Evolutionary conservation across 306 rosid species (phyloP).

Genomic region (Prunus armeniaca): DNA sequence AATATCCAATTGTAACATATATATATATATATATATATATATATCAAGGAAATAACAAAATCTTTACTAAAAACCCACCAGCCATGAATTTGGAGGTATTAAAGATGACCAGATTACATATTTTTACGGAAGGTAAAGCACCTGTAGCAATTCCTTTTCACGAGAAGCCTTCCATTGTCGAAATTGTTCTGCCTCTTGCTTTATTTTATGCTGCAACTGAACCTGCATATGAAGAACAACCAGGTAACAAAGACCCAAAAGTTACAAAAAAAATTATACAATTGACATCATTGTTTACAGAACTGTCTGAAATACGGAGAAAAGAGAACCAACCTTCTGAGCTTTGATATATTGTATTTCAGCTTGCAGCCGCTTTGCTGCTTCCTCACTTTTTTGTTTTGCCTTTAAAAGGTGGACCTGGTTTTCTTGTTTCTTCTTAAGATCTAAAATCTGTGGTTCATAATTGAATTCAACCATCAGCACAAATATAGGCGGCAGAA

Average conservation of each 20-base stretch:
- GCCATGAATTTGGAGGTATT: not conserved
- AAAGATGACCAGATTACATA: not conserved
- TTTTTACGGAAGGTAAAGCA: slow-evolving; percentile 27
- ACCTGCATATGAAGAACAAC: slow-evolving; percentile 43
- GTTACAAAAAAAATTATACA: not conserved
- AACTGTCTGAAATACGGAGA: not conserved
- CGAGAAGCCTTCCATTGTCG: slow-evolving; percentile 81
- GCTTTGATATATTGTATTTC: slow-evolving; percentile 76
- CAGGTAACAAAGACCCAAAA: slow-evolving; percentile 17
- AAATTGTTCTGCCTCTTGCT: slow-evolving; percentile 79
- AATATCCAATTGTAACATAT: too few species aligned
- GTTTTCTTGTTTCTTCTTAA: slow-evolving; percentile 78
- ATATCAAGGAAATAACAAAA: not conserved
- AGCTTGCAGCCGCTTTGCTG: slow-evolving; percentile 70
- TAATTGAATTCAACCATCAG: not conserved
- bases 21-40: too few species aligned
- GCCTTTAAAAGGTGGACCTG: slow-evolving; percentile 69
- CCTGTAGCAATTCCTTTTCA: slow-evolving; percentile 84
- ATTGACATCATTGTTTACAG: not conserved
- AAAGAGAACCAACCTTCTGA: slow-evolving; percentile 58
- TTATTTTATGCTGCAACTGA: slow-evolving; percentile 76
- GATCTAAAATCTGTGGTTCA: slow-evolving; percentile 60
- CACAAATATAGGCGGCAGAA: slow-evolving; percentile 1
- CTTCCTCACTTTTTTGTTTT: slow-evolving; percentile 82
- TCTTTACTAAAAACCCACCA: not conserved